Base-by-base conservation (phyloP, 2,329 filamentous ascomycete genomes). In the Botryotinia calthae region DNA sequence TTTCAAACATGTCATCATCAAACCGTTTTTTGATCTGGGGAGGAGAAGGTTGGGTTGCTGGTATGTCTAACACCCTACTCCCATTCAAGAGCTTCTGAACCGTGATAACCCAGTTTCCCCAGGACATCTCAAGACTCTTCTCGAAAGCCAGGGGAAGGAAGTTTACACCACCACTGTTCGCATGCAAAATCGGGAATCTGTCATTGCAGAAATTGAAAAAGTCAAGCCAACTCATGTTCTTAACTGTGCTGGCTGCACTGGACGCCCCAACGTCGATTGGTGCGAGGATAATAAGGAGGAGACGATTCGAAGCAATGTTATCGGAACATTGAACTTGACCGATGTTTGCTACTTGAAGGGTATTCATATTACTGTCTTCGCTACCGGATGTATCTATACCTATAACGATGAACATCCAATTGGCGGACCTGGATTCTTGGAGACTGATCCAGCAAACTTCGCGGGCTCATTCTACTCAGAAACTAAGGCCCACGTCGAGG, bases 181-280 rank as follows among this genome's bases (percentile, higher is more conserved):
- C 77, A 91, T 91, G 89, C 87, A 92, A 80, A 84, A 90, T 78
- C 84, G 87, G 75, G 85, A 87, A 78, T 83, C 83, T 71, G 89
- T 91, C 72, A 80, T 87, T 70, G 82, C 84, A 63, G 86, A 88
- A 79, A 84, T 92, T 40, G 85, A 88, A 66, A 83, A 83, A 68
- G 82, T 89, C 80, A 87, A 87, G 81, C 90, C 90, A 34, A 91
- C 89, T 5, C 89, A 91, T 78, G 89, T 91, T 72, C 82, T 92
- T 68, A 91, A 91, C 81, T 88, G 86, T 74, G 90, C 90, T 65
- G 90, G 89, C 74, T 88, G 86, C 79, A 91, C 89, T 4, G 90
- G 90, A 67, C 85, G 88, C 37, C 89, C 89, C 75, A 92, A 91
- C 76, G 89, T 91, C 80, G 90, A 91, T 82, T 91, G 89, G 89